Evolutionary conservation across 2,329 filamentous ascomycete genomes (phyloP).

Genomic region (Xylaria sp.): DNA sequence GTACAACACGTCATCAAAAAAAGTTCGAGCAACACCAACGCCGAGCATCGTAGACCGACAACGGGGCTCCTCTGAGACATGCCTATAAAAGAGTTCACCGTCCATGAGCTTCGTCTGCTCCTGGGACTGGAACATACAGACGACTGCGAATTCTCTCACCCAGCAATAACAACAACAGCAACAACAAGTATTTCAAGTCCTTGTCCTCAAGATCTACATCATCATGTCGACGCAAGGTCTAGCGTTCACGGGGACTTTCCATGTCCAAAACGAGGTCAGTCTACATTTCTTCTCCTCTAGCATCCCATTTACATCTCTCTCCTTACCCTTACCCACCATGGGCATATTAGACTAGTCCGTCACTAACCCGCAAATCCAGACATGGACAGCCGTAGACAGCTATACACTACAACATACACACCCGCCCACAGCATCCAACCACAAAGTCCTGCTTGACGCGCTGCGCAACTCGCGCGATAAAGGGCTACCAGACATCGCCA

Average conservation of each 20-base stretch:
- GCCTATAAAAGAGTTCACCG: slow-evolving; percentile 38
- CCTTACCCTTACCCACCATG: not conserved
- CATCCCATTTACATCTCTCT: not conserved
- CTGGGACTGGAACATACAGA: slow-evolving; percentile 32
- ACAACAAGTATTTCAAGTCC: not conserved
- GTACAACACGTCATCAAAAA: slow-evolving; percentile 9
- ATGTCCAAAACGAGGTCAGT: slow-evolving; percentile 33
- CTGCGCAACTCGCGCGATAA: slow-evolving; percentile 37
- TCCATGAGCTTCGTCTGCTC: slow-evolving; percentile 34
- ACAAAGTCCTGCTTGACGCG: slow-evolving; percentile 28
- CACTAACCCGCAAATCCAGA: slow-evolving; percentile 25
- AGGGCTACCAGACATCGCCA: slow-evolving; percentile 34
- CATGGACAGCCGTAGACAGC: slow-evolving; percentile 34
- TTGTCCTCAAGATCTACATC: slow-evolving; percentile 26
- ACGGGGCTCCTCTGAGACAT: slow-evolving; percentile 9
- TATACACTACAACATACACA: slow-evolving; percentile 31
- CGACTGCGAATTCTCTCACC: slow-evolving; percentile 17
- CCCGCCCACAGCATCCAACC: slow-evolving; percentile 26
- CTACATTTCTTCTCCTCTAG: too few relatives aligned
- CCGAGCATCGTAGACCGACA: not conserved
- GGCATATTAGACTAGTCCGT: not conserved
- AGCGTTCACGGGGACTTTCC: slow-evolving; percentile 20
- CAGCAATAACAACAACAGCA: not conserved
- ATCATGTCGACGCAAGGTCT: slow-evolving; percentile 30
- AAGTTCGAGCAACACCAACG: not conserved